Evolutionary conservation across 176 grass and related monocot genomes (phyloP).

Genomic region (Phoenix dactylifera): DNA sequence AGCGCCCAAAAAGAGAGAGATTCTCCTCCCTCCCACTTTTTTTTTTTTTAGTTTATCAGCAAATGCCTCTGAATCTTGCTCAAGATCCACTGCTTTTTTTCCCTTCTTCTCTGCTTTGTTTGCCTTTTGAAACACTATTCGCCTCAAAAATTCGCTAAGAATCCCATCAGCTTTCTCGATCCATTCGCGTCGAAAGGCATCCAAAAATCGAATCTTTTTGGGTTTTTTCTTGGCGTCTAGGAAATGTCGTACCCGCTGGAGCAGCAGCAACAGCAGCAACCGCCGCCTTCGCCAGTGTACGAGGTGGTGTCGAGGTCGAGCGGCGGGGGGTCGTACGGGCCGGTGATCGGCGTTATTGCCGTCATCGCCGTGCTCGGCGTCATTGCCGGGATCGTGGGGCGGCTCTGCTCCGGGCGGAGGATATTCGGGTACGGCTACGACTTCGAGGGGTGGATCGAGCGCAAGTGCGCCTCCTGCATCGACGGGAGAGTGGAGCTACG

Average conservation of each 20-base stretch:
- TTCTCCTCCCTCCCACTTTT: no score
- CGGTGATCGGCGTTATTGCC: constrained; percentile 19
- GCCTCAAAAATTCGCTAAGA: no score
- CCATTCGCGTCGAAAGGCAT: no score
- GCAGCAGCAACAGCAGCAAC: neutral
- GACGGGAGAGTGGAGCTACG: constrained; percentile 19
- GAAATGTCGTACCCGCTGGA: neutral
- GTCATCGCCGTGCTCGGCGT: constrained; percentile 28
- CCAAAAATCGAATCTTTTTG: no score
- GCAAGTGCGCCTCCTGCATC: constrained; percentile 32
- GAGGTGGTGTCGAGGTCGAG: constrained; percentile 2
- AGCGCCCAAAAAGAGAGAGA: no score
- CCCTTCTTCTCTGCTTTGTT: no score
- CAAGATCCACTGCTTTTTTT: no score
- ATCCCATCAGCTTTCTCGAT: no score
- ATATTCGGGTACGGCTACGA: constrained; percentile 27
- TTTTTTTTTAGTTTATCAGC: no score
- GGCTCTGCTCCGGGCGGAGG: constrained; percentile 27
- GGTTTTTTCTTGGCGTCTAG: no score
- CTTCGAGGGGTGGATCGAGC: constrained; percentile 34
- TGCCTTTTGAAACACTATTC: no score
- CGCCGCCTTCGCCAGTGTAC: neutral
- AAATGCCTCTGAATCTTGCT: no score
- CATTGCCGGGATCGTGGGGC: constrained; percentile 29
- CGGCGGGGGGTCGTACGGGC: constrained; percentile 9